Evolutionary conservation across 2,329 filamentous ascomycete species (phyloP).

Genomic region (Trichoderma atrobrunneum): DNA sequence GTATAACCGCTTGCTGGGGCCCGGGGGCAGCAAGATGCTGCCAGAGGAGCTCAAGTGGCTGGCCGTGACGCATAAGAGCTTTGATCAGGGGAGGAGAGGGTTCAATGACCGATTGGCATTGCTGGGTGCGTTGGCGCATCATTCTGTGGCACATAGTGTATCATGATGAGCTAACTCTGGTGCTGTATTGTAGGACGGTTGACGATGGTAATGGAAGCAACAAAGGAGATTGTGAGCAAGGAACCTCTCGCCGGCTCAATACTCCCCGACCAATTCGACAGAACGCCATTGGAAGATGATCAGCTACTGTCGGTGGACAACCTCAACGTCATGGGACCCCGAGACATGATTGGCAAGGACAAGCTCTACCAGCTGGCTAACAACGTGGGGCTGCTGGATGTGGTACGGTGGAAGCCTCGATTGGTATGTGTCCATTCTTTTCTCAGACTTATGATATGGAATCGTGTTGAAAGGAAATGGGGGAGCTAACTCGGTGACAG

Average conservation of each 20-base stretch:
- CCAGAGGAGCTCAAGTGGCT: conserved; percentile 95
- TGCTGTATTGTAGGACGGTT: conserved; percentile 31
- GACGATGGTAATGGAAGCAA: conserved; percentile 39
- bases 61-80: conserved; percentile 96
- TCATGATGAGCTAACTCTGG: conserved; percentile 18
- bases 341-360: conserved; percentile 59
- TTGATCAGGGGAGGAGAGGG: conserved; percentile 88
- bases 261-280: conserved; percentile 49
- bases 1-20: conserved; percentile 74
- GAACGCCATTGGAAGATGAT: conserved; percentile 66
- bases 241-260: conserved; percentile 28
- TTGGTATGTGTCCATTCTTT: conserved; percentile 54
- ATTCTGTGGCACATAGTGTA: not conserved
- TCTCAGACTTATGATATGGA: not conserved
- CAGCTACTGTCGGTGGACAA: conserved; percentile 72
- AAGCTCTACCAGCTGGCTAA: conserved; percentile 67
- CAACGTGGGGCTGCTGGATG: conserved; percentile 67
- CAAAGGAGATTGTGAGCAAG: conserved; percentile 38
- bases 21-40: conserved; percentile 68
- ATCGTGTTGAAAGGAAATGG: conserved; percentile 9
- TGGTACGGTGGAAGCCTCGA: conserved; percentile 86
- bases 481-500: conserved; percentile 30
- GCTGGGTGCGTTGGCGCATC: conserved; percentile 59
- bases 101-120: conserved; percentile 94
- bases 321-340: conserved; percentile 60